Evolutionary conservation across 2,329 filamentous ascomycete genomes (phyloP), one percentile per base, ranked within the genome.

Genomic region (Colletotrichum falcatum): DNA sequence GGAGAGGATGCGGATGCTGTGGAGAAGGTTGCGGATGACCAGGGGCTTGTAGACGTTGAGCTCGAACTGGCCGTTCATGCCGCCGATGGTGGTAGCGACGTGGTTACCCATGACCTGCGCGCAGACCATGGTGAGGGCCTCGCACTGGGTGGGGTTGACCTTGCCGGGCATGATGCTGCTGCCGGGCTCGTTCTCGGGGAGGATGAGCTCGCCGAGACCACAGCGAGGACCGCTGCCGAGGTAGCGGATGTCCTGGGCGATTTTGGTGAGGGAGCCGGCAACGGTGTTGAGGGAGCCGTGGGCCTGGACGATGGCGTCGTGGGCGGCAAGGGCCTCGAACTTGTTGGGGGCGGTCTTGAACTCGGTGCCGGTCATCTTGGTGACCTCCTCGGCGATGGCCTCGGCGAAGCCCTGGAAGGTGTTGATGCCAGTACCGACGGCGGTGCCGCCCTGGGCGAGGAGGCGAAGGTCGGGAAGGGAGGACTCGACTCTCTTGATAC

Each of bases 91-190:
- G 72, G 94, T 91, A 46, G 96, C 94, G 64, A 94, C 92, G 80
- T 98, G 91, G 88, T 99, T 99, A 79, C 96, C 96, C 89, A 98
- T 97, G 73, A 99, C 95, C 84, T 99, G 96, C 26, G 94, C 90
- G 86, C 95, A 98, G 72, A 98, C 87, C 96, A 99, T 99, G 76
- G 96, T 98, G 81, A 99, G 86, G 72, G 94, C 93, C 87, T 99
- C 96, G 84, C 94, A 97, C 85, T 99, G 96, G 39, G 96, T 99
- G 39, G 96, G 96, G 87, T 99, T 99, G 81, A 99, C 96, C 87
- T 99, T 99, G 79, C 96, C 96, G 54, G 96, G 96, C 96, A 99
- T 99, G 87, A 99, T 98, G 76, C 93, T 97, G 79, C 92, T 96
- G 74, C 95, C 95, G 42, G 96, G 96, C 87, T 99, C 96, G 85